Percentiles rank a stretch among this genome's conserved stretches.
These are phyloP conservation scores for Drechslerella dactyloides DNA, from an alignment of 2,329 filamentous ascomycete genomes.

Conservation along the genomic window DNA sequence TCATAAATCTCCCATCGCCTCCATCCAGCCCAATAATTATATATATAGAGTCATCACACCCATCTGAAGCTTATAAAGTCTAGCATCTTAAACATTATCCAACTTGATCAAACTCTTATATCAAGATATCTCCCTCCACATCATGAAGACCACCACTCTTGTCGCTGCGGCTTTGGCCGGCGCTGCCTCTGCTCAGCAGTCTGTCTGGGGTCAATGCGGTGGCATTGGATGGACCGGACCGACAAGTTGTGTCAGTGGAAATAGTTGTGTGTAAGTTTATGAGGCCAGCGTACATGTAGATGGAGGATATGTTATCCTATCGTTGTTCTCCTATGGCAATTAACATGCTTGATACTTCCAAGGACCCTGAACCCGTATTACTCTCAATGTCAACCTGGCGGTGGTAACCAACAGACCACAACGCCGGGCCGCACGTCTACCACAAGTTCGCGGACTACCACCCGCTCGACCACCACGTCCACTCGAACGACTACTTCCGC, in stretches of 20 bases:
- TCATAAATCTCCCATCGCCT: no score
- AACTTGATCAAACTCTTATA: background rate
- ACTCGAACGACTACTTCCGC: background rate
- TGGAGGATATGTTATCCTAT: background rate
- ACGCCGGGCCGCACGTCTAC: conserved; percentile 14
- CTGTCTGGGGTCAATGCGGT: conserved; percentile 55
- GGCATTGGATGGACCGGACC: conserved; percentile 53
- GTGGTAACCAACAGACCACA: conserved; percentile 22
- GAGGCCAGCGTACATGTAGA: background rate
- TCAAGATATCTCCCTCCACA: background rate
- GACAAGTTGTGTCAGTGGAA: conserved; percentile 52
- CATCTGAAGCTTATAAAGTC: no score
- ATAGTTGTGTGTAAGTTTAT: conserved; percentile 43
- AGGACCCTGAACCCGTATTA: conserved; percentile 52
- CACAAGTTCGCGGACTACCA: conserved; percentile 16
- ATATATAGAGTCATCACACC: no score
- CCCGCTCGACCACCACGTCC: conserved; percentile 4
- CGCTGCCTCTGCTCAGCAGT: conserved; percentile 51
- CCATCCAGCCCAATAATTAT: no score
- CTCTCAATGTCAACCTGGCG: conserved; percentile 54
- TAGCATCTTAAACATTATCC: no score
- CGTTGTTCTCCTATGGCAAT: background rate
- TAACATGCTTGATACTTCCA: background rate
- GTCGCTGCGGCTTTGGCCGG: conserved; percentile 35
- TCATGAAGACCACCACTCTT: conserved; percentile 30